Conservation (phyloP, 345 rosid genomes). For the Zanthoxylum bungeanum region DNA sequence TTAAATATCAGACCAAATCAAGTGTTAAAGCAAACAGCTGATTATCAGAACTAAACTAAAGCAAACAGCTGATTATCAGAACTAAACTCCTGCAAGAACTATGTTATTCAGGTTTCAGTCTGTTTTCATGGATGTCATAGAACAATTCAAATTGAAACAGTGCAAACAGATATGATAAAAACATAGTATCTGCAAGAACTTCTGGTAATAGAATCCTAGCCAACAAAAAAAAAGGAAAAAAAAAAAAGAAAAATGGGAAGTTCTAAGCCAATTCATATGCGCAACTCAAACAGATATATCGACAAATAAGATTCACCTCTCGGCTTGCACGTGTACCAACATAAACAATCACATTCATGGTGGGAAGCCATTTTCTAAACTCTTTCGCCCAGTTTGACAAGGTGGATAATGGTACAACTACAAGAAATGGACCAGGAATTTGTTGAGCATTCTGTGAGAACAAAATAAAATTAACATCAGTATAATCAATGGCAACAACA, state of each 20-base stretch:
- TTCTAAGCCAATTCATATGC: background rate
- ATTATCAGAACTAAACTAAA: background rate
- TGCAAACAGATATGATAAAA: background rate
- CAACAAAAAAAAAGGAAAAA: background rate
- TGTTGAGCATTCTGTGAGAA: slow-evolving; percentile 78
- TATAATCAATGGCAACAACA: background rate
- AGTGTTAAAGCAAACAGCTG: background rate
- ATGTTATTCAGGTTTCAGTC: background rate
- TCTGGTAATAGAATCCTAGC: background rate
- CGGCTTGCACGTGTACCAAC: slow-evolving; percentile 99
- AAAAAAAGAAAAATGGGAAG: too few relatives aligned
- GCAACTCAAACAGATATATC: background rate
- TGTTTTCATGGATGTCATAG: background rate
- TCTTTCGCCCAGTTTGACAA: slow-evolving; percentile 99
- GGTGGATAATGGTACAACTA: slow-evolving; percentile 96
- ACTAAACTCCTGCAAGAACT: slow-evolving; percentile 1
- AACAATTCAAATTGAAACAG: background rate
- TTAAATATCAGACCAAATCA: background rate
- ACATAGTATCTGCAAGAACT: background rate
- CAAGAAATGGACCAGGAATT: slow-evolving; percentile 97
- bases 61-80: background rate
- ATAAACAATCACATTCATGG: slow-evolving; percentile 85
- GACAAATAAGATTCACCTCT: slow-evolving; percentile 57
- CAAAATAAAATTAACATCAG: slow-evolving; percentile 4
- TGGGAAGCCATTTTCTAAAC: slow-evolving; percentile 97